Base-by-base conservation (phyloP, 345 rosid species). In the Stellera chamaejasme region DNA sequence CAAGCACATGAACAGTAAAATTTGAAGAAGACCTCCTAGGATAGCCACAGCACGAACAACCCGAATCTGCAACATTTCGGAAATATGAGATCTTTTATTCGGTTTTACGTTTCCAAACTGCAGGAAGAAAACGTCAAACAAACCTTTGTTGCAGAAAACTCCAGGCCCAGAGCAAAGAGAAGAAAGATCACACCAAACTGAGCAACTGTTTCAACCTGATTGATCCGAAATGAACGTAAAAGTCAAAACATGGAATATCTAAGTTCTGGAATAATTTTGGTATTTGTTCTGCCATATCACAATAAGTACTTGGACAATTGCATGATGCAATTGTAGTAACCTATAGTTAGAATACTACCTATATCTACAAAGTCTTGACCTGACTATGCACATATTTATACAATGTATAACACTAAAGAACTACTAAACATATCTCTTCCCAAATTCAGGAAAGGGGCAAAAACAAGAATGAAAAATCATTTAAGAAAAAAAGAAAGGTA, bases 171-270 rank as follows among this genome's bases (percentile, higher is more conserved):
- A n/a, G 96, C 98, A 74, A 91, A 91, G 71, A 91, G 92, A 58
- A 91, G 95, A 77, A 91, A 88, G 66, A 91, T 82, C 54, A 91
- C 98, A 70, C 98, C 98, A 75, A 92, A 92, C 62, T 92, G 98
- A 68, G 98, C 98, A 69, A 85, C 96, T 12, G 98, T 92, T 81
- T 88, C 98, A 51, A 92, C 95, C 96, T 91, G 68, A 54, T 61
- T 19, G 27, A 50, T 32, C 62, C 39, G 5, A 32, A 32, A 32
- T 32, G 39, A 32, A 32, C 39, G 9, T 32, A 32, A 32, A 32
- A 32, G 39, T 32, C 7, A 3, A 32, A 32, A 32, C 39, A 32
- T 32, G 39, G 39, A 32, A 32, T 32, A 32, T 32, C 9, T 32
- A 32, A 2, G 9, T 32, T 8, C 39, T 1, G 9, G 9, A 32